Percentiles rank a stretch among this genome's conserved stretches.
Conservation (phyloP, 108 stramenopile genomes). For the Mediolabrus comicus region DNA sequence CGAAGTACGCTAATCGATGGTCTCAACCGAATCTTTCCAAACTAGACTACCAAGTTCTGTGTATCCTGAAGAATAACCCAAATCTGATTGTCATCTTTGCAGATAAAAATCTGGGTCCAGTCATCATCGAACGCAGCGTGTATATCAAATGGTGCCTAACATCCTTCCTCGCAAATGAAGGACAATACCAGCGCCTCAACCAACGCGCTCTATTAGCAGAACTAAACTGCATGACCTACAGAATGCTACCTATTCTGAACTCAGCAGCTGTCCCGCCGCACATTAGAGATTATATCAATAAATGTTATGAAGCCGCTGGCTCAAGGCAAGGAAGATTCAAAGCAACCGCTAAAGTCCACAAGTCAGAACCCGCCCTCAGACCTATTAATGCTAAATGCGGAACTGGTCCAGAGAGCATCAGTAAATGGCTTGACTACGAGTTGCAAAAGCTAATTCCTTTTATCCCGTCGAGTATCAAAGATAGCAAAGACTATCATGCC, state of each 20-base stretch:
- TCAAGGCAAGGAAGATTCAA: not conserved
- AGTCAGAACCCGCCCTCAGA: not conserved
- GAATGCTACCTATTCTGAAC: not conserved
- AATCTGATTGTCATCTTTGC: not conserved
- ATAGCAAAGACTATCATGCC: not conserved
- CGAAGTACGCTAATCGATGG: not conserved
- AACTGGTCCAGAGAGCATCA: not conserved
- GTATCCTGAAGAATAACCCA: not conserved
- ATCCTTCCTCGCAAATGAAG: not conserved
- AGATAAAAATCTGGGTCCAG: not conserved
- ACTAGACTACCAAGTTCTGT: not conserved
- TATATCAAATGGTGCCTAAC: not conserved
- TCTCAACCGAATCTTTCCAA: not conserved
- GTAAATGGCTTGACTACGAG: slow-evolving; percentile 16
- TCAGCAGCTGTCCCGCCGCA: not conserved
- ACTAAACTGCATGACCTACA: not conserved
- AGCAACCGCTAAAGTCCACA: slow-evolving; percentile 25
- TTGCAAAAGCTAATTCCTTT: slow-evolving; percentile 2
- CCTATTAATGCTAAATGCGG: slow-evolving; percentile 15
- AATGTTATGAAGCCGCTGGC: not conserved
- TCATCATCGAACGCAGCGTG: not conserved
- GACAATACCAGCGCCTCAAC: not conserved
- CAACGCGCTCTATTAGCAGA: not conserved
- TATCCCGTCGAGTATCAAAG: slow-evolving; percentile 9
- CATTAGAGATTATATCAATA: not conserved